Percentiles rank a stretch among this genome's conserved stretches.
Evolutionary conservation across 345 rosid genomes (phyloP).

Genomic region (Geranium rotundifolium): DNA sequence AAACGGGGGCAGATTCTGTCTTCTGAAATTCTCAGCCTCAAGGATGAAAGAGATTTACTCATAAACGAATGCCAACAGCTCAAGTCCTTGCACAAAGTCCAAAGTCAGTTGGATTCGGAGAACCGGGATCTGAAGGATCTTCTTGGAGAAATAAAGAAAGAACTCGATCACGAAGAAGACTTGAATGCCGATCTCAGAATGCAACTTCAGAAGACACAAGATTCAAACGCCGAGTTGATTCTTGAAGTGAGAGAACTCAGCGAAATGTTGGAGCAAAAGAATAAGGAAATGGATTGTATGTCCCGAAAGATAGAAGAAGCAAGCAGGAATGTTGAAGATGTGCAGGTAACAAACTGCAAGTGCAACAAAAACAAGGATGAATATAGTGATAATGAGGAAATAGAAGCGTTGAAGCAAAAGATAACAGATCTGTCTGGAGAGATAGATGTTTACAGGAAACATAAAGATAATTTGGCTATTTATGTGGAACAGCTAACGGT

Average conservation of each 20-base stretch:
- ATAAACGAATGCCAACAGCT: slow-evolving; percentile 36
- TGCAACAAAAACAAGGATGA: slow-evolving; percentile 25
- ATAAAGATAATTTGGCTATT: slow-evolving; percentile 59
- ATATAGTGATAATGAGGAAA: slow-evolving; percentile 36
- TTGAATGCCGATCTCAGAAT: slow-evolving; percentile 48
- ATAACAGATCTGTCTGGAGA: slow-evolving; percentile 44
- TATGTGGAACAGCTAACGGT: slow-evolving; percentile 53
- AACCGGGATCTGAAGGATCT: slow-evolving; percentile 39
- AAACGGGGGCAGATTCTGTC: slow-evolving; percentile 55
- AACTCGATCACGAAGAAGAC: slow-evolving; percentile 62
- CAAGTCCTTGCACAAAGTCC: slow-evolving; percentile 20
- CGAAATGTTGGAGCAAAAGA: slow-evolving; percentile 55
- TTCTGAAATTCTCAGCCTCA: slow-evolving; percentile 36
- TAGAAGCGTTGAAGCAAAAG: slow-evolving; percentile 40
- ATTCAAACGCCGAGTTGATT: slow-evolving; percentile 76
- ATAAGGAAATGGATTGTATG: slow-evolving; percentile 34
- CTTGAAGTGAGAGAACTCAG: slow-evolving; percentile 75
- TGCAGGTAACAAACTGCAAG: slow-evolving; percentile 15
- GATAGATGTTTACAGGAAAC: slow-evolving; percentile 47
- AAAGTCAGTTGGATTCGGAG: slow-evolving; percentile 30
- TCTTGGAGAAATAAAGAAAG: slow-evolving; percentile 58
- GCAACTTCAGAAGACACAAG: slow-evolving; percentile 79
- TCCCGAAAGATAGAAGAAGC: slow-evolving; percentile 23
- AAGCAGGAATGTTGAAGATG: slow-evolving; percentile 23
- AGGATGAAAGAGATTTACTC: slow-evolving; percentile 51